These are phyloP conservation scores for Penicillium antarcticum DNA, from an alignment of 495 filamentous ascomycete species.

Conservation along the genomic window DNA sequence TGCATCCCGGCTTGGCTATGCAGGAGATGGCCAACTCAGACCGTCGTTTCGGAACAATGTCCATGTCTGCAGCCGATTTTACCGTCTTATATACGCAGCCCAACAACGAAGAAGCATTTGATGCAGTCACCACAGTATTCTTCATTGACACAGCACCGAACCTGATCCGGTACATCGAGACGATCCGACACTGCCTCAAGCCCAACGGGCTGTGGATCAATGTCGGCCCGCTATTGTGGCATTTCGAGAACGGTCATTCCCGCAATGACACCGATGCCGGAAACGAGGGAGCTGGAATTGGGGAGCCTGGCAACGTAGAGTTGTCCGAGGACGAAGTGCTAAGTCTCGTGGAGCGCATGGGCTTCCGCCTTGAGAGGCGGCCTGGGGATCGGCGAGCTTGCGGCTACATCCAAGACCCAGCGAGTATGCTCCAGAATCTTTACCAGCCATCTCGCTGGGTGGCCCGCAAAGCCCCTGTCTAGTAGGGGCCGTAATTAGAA, in stretches of 20 bases:
- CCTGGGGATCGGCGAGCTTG: conserved; percentile 46
- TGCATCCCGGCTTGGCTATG: conserved; percentile 63
- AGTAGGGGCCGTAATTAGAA: neutral
- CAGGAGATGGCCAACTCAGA: conserved; percentile 24
- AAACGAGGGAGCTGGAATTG: conserved; percentile 52
- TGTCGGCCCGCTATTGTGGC: conserved; percentile 87
- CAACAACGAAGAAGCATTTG: conserved; percentile 58
- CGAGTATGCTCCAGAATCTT: conserved; percentile 79
- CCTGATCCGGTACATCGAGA: conserved; percentile 80
- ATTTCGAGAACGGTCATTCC: conserved; percentile 62
- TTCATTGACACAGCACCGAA: conserved; percentile 98
- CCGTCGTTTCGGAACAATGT: conserved; percentile 53
- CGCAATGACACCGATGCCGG: conserved; percentile 21
- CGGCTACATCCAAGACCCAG: conserved; percentile 82
- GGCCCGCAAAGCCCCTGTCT: conserved; percentile 58
- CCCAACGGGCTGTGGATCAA: conserved; percentile 83
- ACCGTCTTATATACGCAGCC: conserved; percentile 65
- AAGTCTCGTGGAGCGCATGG: conserved; percentile 66
- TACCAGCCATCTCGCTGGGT: conserved; percentile 82
- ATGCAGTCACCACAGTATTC: conserved; percentile 85
- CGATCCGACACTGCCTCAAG: conserved; percentile 73
- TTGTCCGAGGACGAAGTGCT: conserved; percentile 85
- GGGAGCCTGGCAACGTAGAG: conserved; percentile 81
- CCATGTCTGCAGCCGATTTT: conserved; percentile 85
- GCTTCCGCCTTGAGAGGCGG: conserved; percentile 65